Evolutionary conservation across 495 filamentous ascomycete genomes (phyloP).

Genomic region (Penicillium manginii): DNA sequence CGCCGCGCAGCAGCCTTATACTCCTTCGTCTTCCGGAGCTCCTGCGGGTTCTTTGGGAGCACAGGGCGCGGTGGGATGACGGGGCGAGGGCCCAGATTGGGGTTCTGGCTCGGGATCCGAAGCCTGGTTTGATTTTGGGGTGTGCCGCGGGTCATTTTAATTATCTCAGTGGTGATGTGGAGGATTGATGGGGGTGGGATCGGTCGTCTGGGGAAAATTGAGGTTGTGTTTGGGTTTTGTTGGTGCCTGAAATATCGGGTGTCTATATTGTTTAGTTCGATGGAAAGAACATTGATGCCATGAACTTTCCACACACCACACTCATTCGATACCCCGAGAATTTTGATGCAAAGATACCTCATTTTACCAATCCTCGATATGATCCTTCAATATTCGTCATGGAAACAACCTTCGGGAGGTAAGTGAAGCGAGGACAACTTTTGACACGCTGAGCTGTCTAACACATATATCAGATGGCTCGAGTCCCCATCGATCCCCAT

Average conservation of each 20-base stretch:
- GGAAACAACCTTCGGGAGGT: not conserved
- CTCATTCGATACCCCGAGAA: not conserved
- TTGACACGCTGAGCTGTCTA: not conserved
- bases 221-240: not conserved
- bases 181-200: not conserved
- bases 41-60: slow-evolving; percentile 7
- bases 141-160: not conserved
- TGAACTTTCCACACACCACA: not conserved
- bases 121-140: not conserved
- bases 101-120: not conserved
- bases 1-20: slow-evolving; percentile 33
- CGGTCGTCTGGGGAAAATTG: not conserved
- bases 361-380: no score
- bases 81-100: not conserved
- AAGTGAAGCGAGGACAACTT: not conserved
- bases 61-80: slow-evolving; percentile 14
- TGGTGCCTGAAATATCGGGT: not conserved
- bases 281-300: not conserved
- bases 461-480: not conserved
- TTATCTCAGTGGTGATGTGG: not conserved
- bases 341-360: no score
- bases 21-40: slow-evolving; percentile 35
- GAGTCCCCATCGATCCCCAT: slow-evolving; percentile 15
- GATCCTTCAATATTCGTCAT: no score
- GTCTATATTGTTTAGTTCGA: not conserved